These are phyloP conservation scores for Chlamydomonas sp. DNA, from an alignment of 139 green algal genomes.

Conservation along the genomic window DNA sequence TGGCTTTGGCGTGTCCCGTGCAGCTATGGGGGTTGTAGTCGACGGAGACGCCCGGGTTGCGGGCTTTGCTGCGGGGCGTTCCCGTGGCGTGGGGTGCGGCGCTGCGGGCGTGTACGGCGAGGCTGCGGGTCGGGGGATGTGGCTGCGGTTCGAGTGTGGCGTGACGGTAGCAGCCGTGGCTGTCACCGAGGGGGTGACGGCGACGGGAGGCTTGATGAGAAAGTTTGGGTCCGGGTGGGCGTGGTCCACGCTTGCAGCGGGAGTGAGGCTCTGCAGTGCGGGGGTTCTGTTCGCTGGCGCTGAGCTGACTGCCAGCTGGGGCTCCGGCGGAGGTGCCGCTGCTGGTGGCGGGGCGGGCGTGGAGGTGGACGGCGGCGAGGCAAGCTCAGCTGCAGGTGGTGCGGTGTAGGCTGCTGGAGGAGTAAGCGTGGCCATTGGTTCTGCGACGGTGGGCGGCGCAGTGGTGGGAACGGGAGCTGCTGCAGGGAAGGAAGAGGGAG, in stretches of 20 bases:
- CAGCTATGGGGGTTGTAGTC: background rate
- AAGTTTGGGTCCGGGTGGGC: constrained; percentile 27
- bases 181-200: background rate
- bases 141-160: background rate
- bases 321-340: too few species aligned
- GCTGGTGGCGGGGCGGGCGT: too few species aligned
- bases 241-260: background rate
- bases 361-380: too few species aligned
- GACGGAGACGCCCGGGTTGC: background rate
- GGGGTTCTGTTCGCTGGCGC: background rate
- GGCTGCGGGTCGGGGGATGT: constrained; percentile 6
- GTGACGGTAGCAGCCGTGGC: background rate
- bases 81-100: background rate
- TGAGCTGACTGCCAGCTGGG: background rate
- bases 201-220: constrained; percentile 11
- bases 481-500: background rate
- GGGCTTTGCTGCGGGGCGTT: background rate
- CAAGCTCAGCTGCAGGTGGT: too few species aligned
- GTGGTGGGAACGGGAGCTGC: background rate
- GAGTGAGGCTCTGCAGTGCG: background rate
- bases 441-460: background rate
- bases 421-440: background rate
- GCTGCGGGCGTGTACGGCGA: background rate
- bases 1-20: background rate
- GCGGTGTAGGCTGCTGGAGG: too few species aligned